Evolutionary conservation across 2,329 filamentous ascomycete genomes (phyloP).

Genomic region (Byssothecium circinans): DNA sequence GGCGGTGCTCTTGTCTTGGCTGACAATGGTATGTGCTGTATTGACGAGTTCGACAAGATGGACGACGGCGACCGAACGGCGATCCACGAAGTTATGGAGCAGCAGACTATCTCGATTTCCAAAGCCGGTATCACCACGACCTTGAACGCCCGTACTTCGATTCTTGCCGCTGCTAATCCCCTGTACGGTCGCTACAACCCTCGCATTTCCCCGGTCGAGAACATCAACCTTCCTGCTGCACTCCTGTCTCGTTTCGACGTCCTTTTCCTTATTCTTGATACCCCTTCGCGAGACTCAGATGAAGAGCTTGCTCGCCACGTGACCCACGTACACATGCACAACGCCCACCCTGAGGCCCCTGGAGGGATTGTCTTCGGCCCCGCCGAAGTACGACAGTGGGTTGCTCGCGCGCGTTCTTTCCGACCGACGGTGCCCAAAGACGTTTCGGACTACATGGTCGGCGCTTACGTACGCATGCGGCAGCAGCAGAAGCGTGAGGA

Average conservation of each 20-base stretch:
- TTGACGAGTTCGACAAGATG: constrained; percentile 90
- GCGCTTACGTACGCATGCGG: constrained; percentile 92
- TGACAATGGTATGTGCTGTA: constrained; percentile 83
- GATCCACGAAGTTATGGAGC: constrained; percentile 87
- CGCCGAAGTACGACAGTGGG: constrained; percentile 92
- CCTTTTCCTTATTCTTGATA: constrained; percentile 95
- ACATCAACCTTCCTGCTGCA: constrained; percentile 98
- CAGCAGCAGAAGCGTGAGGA: constrained; percentile 91
- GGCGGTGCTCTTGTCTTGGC: constrained; percentile 78
- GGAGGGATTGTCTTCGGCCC: constrained; percentile 80
- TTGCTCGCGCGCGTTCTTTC: constrained; percentile 88
- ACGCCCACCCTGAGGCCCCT: constrained; percentile 75
- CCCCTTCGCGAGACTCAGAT: constrained; percentile 83
- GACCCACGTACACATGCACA: constrained; percentile 96
- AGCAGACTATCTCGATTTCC: constrained; percentile 83
- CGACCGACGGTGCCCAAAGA: constrained; percentile 80
- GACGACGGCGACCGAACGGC: constrained; percentile 80
- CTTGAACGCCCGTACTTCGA: constrained; percentile 92
- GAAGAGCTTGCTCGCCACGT: constrained; percentile 95
- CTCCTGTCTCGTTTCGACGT: constrained; percentile 96
- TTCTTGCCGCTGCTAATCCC: constrained; percentile 94
- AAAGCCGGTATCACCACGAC: constrained; percentile 96
- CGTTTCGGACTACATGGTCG: constrained; percentile 94
- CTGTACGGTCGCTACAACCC: constrained; percentile 98
- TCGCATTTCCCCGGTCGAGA: constrained; percentile 93